Evolutionary conservation across 2,329 filamentous ascomycete genomes (phyloP), one percentile per base, ranked within the genome.

Genomic region (Botrytis cinerea): DNA sequence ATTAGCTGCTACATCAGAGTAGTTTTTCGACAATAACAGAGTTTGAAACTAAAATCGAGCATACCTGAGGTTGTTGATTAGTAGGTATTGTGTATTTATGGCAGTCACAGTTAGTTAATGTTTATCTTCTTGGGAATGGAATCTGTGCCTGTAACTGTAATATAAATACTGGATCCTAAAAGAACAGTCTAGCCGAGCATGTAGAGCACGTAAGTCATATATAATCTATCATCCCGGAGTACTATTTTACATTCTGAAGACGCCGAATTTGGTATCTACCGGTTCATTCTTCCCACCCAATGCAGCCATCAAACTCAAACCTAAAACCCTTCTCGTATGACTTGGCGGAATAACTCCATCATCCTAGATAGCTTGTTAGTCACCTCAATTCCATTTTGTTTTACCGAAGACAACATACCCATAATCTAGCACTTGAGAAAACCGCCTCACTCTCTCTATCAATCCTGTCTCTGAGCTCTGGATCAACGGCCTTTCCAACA

Each of bases 391-490:
- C 75, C 22, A 76, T 40, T n/a, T 48, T 0, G 16, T 8, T 8
- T 14, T 16, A 45, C 10, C 63, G 67, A 67, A 60, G 48, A 72
- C 61, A 35, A 76, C 76, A 75, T 75, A 81, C 95, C 96, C 96
- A 99, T 78, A 98, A 83, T 75, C 95, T 88, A 8, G 96, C 95
- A 46, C 91, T 94, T 1, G 94, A 96, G 82, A 94, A 98, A 0
- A 92, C 90, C 0, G 94, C 94, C 78, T 97, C 93, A 72, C 93
- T 97, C 85, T 98, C 95, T 70, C 87, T 87, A 81, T 98, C 95
- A 78, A 99, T 98, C 63, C 95, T 87, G 59, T 89, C 90, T 83
- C 92, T 93, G 75, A 98, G 85, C 75, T 91, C 91, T 0, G 93
- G 92, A 81, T 98, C 95, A 1, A 90, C 91, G 74, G 89, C 89